A percentile compares a stretch with the other conserved stretches of the same genome.
Evolutionary conservation across 1,284 basidiomycete genomes (phyloP).

Genomic region (Apiotrichum laibachii): DNA sequence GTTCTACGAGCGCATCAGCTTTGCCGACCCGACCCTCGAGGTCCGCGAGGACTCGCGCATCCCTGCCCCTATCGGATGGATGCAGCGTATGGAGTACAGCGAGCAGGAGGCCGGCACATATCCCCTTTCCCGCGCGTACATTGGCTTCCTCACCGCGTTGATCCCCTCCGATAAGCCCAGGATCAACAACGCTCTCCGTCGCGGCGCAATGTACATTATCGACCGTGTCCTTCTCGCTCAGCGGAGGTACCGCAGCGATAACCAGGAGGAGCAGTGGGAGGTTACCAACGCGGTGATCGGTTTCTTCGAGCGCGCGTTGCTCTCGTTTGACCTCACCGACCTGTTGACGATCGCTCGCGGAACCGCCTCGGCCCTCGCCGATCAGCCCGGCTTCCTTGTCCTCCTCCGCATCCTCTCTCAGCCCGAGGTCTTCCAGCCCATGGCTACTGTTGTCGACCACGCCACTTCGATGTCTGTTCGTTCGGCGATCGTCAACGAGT

Average conservation of each 20-base stretch:
- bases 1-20: slow-evolving; percentile 67
- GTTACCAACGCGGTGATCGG: slow-evolving; percentile 79
- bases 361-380: slow-evolving; percentile 36
- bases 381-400: slow-evolving; percentile 86
- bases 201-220: slow-evolving; percentile 69
- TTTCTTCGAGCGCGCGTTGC: slow-evolving; percentile 79
- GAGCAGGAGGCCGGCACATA: slow-evolving; percentile 76
- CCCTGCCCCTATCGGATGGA: slow-evolving; percentile 41
- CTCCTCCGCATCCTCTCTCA: slow-evolving; percentile 75
- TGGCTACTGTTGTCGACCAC: slow-evolving; percentile 53
- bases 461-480: slow-evolving; percentile 52
- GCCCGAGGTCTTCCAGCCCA: slow-evolving; percentile 57
- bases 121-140: slow-evolving; percentile 82
- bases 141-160: slow-evolving; percentile 76
- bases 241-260: slow-evolving; percentile 62
- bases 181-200: slow-evolving; percentile 58
- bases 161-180: slow-evolving; percentile 54
- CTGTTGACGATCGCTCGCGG: slow-evolving; percentile 35
- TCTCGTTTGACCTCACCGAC: slow-evolving; percentile 70
- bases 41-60: slow-evolving; percentile 31
- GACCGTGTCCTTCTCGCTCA: slow-evolving; percentile 73
- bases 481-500: slow-evolving; percentile 52
- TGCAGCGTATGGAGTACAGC: slow-evolving; percentile 63
- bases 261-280: slow-evolving; percentile 82
- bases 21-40: slow-evolving; percentile 51